These are phyloP conservation scores for Solidago caesia DNA, from an alignment of 129 eudicot species.

Conservation along the genomic window DNA sequence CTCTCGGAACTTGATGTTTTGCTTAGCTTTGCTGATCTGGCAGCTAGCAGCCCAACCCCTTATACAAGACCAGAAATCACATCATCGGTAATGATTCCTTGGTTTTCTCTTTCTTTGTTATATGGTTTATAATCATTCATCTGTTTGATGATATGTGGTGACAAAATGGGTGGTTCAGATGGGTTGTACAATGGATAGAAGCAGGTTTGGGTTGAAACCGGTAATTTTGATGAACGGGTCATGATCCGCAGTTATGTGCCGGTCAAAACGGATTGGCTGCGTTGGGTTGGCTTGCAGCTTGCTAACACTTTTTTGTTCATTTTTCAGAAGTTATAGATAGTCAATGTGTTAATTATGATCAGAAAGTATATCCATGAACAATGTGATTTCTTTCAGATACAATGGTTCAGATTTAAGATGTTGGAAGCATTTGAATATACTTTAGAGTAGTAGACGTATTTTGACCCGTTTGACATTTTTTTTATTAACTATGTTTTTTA, in stretches of 20 bases:
- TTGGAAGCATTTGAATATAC: not conserved
- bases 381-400: not conserved
- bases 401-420: not conserved
- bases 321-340: not conserved
- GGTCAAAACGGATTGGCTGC: not conserved
- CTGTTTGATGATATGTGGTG: not conserved
- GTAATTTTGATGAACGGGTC: not conserved
- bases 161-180: not conserved
- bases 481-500: not conserved
- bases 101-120: not conserved
- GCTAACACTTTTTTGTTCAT: not conserved
- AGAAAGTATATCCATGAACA: not conserved
- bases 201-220: not conserved
- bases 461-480: not conserved
- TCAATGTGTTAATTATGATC: not conserved
- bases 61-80: constrained; percentile 87
- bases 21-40: constrained; percentile 97
- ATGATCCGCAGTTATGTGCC: not conserved
- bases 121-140: not conserved
- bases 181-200: not conserved
- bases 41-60: constrained; percentile 79
- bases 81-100: constrained; percentile 46
- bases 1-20: constrained; percentile 92
- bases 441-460: too few relatives aligned
- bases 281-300: not conserved